Evolutionary conservation across 768 basidiomycete species (phyloP).

Genomic region (Kwoniella bestiolae): DNA sequence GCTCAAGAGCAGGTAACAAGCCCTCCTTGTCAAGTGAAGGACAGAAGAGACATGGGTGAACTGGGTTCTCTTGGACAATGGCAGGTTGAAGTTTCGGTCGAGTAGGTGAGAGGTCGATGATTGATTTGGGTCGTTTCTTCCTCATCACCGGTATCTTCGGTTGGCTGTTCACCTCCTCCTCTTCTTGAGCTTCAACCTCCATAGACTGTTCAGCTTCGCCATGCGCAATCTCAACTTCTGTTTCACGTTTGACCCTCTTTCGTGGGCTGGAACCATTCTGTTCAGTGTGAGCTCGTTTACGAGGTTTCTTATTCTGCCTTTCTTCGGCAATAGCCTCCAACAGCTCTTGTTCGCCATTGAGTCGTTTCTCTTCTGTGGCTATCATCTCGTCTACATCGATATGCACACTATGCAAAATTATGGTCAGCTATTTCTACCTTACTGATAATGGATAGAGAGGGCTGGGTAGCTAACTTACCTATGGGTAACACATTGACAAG

Average conservation of each 20-base stretch:
- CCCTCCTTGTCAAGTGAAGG: conserved; percentile 32
- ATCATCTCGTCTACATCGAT: conserved; percentile 91
- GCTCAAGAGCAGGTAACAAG: conserved; percentile 41
- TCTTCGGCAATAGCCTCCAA: conserved; percentile 25
- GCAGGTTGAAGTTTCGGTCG: conserved; percentile 13
- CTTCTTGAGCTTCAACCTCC: not conserved
- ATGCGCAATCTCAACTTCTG: not conserved
- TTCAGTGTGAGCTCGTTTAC: conserved; percentile 61
- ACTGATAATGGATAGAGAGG: not conserved
- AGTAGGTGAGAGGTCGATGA: conserved; percentile 18
- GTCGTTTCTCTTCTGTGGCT: conserved; percentile 59
- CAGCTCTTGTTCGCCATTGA: conserved; percentile 35
- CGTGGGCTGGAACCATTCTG: conserved; percentile 46
- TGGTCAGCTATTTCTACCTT: conserved; percentile 59
- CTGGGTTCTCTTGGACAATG: conserved; percentile 18
- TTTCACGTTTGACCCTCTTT: conserved; percentile 11
- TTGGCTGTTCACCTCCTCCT: conserved; percentile 3
- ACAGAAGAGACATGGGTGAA: conserved; percentile 53
- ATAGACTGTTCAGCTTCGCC: not conserved
- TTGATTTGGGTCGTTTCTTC: conserved; percentile 22
- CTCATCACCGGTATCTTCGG: conserved; percentile 25
- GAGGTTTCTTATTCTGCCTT: conserved; percentile 47
- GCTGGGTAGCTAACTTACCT: conserved; percentile 45
- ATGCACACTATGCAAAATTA: conserved; percentile 67
- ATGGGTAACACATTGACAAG: conserved; percentile 58